A percentile compares a stretch with the other conserved stretches of the same genome.
Evolutionary conservation across 2,329 filamentous ascomycete species (phyloP).

Genomic region (Sporothrix pseudoabietina): DNA sequence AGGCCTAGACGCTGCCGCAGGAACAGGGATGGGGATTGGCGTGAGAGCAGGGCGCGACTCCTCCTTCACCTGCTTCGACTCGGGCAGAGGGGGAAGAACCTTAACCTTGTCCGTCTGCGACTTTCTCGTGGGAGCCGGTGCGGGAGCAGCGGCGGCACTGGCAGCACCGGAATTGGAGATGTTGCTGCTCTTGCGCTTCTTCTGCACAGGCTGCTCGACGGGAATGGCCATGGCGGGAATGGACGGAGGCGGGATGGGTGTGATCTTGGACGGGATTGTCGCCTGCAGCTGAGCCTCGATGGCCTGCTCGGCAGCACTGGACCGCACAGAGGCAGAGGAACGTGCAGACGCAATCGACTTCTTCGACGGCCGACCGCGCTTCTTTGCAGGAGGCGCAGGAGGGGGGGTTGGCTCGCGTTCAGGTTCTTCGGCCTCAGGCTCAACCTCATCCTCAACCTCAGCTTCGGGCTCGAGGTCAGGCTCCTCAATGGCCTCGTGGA

Average conservation of each 20-base stretch:
- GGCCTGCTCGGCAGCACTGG: conserved; percentile 19
- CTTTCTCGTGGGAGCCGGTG: background rate
- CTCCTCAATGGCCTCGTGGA: conserved; percentile 33
- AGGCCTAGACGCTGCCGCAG: background rate
- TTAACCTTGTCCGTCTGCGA: conserved; percentile 37
- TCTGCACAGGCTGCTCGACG: background rate
- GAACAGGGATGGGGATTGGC: background rate
- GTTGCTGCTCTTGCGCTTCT: background rate
- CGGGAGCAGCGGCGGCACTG: background rate
- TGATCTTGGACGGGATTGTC: conserved; percentile 22
- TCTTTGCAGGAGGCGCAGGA: conserved; percentile 36
- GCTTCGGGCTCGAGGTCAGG: background rate
- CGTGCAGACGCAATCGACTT: conserved; percentile 35
- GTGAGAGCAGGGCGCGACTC: background rate
- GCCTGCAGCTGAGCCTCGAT: conserved; percentile 9
- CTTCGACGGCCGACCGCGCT: conserved; percentile 42
- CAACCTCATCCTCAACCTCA: background rate
- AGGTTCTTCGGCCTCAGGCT: background rate
- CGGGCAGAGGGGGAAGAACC: conserved; percentile 40
- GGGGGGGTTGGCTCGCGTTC: background rate
- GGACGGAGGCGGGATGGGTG: conserved; percentile 23
- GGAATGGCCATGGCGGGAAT: conserved; percentile 1
- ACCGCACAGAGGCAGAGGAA: conserved; percentile 5
- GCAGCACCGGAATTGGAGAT: background rate
- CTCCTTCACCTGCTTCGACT: conserved; percentile 8